Conservation (phyloP, 352 stramenopile species). For the Phytophthora ohioensis region DNA sequence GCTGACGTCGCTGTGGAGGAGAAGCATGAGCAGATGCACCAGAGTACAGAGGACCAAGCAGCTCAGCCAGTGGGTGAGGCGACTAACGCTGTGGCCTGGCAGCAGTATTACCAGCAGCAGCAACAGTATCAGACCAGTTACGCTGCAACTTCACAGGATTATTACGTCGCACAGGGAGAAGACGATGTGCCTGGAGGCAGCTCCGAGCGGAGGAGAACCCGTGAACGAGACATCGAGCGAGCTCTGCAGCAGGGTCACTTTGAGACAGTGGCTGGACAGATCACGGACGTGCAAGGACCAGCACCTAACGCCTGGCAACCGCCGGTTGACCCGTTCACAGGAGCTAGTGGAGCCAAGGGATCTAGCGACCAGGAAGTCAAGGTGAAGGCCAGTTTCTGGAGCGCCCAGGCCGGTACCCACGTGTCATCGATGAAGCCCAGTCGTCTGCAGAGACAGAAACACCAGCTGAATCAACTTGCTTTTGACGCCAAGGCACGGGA, state of each 20-base stretch:
- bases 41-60: constrained; percentile 12
- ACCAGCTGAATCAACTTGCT: constrained; percentile 85
- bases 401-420: constrained; percentile 54
- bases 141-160: constrained; percentile 24
- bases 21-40: constrained; percentile 14
- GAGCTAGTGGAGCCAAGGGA: constrained; percentile 11
- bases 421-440: constrained; percentile 72
- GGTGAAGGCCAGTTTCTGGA: constrained; percentile 81
- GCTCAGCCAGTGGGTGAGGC: constrained; percentile 22
- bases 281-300: constrained; percentile 69
- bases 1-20: constrained; percentile 4
- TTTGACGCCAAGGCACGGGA: constrained; percentile 82
- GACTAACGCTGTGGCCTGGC: constrained; percentile 40
- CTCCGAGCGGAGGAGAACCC: constrained; percentile 63
- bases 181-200: constrained; percentile 34
- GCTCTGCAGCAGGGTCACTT: constrained; percentile 78
- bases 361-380: constrained; percentile 51
- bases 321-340: constrained; percentile 38
- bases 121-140: constrained; percentile 49
- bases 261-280: constrained; percentile 61
- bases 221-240: constrained; percentile 76
- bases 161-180: constrained; percentile 51
- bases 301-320: constrained; percentile 64
- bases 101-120: constrained; percentile 52
- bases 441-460: constrained; percentile 79